Evolutionary conservation across 257 asterid genomes (phyloP).

Genomic region (Echium plantagineum): DNA sequence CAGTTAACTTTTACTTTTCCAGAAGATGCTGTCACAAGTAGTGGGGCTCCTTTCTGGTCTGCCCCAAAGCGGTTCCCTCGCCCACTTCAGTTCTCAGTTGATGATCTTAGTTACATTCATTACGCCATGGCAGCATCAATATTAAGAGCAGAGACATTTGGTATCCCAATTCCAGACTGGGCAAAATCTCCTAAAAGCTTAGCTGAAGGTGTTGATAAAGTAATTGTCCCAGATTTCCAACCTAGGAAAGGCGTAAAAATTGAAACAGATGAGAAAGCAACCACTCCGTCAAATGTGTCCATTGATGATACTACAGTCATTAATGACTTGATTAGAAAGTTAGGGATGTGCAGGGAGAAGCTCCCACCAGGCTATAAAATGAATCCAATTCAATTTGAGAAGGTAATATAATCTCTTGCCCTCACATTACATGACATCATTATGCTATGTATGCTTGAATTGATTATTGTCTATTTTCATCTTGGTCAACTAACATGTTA

Average conservation of each 20-base stretch:
- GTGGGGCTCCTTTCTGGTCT: slow-evolving; percentile 34
- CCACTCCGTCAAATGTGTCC: slow-evolving; percentile 28
- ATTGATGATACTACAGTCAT: slow-evolving; percentile 30
- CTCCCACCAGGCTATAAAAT: slow-evolving; percentile 22
- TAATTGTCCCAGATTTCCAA: slow-evolving; percentile 25
- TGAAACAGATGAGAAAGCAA: slow-evolving; percentile 34
- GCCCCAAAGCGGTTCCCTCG: slow-evolving; percentile 38
- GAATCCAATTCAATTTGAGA: slow-evolving; percentile 41
- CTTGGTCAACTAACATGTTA: not conserved
- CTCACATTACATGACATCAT: too few relatives aligned
- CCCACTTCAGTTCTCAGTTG: slow-evolving; percentile 23
- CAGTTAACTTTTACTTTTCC: slow-evolving; percentile 35
- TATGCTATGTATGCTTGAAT: not conserved
- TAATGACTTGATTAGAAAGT: slow-evolving; percentile 20
- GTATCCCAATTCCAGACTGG: slow-evolving; percentile 35
- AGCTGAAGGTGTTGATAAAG: slow-evolving; percentile 31
- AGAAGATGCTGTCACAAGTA: slow-evolving; percentile 32
- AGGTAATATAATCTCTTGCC: slow-evolving; percentile 12
- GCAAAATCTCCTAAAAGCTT: slow-evolving; percentile 15
- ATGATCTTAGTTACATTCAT: slow-evolving; percentile 26
- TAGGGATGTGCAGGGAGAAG: slow-evolving; percentile 17
- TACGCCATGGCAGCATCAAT: slow-evolving; percentile 23
- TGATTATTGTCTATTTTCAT: not conserved
- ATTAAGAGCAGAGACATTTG: slow-evolving; percentile 33
- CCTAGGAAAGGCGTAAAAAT: slow-evolving; percentile 27